Evolutionary conservation across 345 rosid genomes (phyloP).

Genomic region (Gossypium rotundifolium): DNA sequence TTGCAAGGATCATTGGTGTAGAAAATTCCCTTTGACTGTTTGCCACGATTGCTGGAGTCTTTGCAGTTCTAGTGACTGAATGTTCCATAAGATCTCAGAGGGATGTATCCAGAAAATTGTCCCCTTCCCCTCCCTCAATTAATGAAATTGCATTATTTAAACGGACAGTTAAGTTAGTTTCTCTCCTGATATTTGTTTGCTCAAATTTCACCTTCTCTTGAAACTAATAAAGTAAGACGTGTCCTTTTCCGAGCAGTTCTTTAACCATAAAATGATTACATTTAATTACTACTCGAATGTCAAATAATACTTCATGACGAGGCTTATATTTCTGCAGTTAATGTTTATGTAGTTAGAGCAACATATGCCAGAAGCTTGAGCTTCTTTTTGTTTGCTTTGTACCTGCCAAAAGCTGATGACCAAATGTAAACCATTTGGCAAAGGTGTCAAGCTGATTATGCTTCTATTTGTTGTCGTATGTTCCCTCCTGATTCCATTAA

Average conservation of each 20-base stretch:
- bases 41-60: background rate
- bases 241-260: background rate
- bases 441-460: conserved; percentile 4
- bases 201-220: background rate
- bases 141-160: background rate
- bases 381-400: background rate
- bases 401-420: background rate
- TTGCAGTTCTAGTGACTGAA: background rate
- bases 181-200: background rate
- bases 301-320: background rate
- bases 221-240: background rate
- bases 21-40: background rate
- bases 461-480: background rate
- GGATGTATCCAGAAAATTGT: background rate
- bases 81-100: background rate
- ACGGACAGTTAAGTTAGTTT: background rate
- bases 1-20: background rate
- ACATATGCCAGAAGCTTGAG: background rate
- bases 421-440: background rate
- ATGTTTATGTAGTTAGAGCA: background rate
- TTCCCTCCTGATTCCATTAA: background rate
- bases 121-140: background rate
- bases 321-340: background rate
- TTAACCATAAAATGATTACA: background rate
- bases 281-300: background rate